Conservation (phyloP, 345 rosid species). For the Garcia nutans region DNA sequence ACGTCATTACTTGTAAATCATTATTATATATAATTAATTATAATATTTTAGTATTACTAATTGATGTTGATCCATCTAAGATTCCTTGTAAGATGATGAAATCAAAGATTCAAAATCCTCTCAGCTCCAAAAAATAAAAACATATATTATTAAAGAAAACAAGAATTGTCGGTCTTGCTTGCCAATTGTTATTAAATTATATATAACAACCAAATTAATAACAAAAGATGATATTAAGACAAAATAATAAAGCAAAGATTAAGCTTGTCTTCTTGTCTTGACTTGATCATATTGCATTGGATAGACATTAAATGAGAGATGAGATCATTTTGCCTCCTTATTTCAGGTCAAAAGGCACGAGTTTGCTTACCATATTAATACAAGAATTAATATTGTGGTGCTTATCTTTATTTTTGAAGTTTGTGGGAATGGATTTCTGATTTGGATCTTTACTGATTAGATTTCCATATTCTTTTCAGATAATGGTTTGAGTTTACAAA, state of each 20-base stretch:
- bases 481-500: no score
- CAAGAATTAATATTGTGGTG: neutral
- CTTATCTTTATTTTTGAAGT: neutral
- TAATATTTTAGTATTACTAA: no score
- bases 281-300: neutral
- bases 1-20: constrained; percentile 1
- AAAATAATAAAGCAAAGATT: neutral
- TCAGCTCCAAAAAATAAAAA: neutral
- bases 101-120: neutral
- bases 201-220: neutral
- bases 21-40: no score
- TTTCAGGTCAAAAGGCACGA: neutral
- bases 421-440: no score
- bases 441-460: no score
- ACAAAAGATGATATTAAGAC: neutral
- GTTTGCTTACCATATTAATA: neutral
- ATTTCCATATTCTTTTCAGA: no score
- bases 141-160: no score
- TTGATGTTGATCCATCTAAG: neutral
- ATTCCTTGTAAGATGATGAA: neutral
- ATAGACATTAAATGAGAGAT: constrained; percentile 18
- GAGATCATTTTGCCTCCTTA: constrained; percentile 16
- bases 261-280: constrained; percentile 5
- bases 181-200: neutral
- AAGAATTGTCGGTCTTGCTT: no score